Conservation (phyloP, 192 early-diverging fungal species). For the Linnemannia zychae region DNA sequence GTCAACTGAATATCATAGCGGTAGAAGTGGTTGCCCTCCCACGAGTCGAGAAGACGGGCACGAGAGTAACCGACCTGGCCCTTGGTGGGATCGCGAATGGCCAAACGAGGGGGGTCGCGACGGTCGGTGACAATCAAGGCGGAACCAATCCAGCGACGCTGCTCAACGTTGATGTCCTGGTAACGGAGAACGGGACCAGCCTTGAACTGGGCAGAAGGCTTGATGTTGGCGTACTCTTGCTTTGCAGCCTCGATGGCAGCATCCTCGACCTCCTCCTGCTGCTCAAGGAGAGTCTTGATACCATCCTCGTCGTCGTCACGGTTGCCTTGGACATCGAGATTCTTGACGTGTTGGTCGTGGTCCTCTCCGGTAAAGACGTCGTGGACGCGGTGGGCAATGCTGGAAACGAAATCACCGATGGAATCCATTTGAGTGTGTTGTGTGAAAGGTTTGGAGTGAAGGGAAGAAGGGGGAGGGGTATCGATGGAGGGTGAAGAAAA, state of each 20-base stretch:
- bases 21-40: conserved; percentile 56
- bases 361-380: conserved; percentile 49
- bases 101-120: conserved; percentile 29
- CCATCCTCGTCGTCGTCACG: not conserved
- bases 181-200: conserved; percentile 67
- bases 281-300: conserved; percentile 37
- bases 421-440: conserved; percentile 19
- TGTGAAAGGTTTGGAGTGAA: not conserved
- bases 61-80: conserved; percentile 28
- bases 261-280: conserved; percentile 51
- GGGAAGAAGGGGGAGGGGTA: conserved; percentile 5
- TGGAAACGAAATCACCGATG: conserved; percentile 22
- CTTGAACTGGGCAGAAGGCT: conserved; percentile 54
- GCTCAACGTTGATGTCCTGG: conserved; percentile 65
- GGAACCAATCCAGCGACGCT: conserved; percentile 67
- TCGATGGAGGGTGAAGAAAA: conserved; percentile 16
- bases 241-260: conserved; percentile 44
- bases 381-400: conserved; percentile 37
- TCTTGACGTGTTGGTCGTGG: conserved; percentile 16
- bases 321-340: not conserved
- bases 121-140: conserved; percentile 61
- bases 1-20: conserved; percentile 52
- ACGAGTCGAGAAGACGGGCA: conserved; percentile 30
- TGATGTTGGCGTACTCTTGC: conserved; percentile 52
- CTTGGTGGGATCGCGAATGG: conserved; percentile 53